Evolutionary conservation across 1,284 basidiomycete genomes (phyloP), one percentile per base, ranked within the genome.

Genomic region (Fomitopsis palustris): DNA sequence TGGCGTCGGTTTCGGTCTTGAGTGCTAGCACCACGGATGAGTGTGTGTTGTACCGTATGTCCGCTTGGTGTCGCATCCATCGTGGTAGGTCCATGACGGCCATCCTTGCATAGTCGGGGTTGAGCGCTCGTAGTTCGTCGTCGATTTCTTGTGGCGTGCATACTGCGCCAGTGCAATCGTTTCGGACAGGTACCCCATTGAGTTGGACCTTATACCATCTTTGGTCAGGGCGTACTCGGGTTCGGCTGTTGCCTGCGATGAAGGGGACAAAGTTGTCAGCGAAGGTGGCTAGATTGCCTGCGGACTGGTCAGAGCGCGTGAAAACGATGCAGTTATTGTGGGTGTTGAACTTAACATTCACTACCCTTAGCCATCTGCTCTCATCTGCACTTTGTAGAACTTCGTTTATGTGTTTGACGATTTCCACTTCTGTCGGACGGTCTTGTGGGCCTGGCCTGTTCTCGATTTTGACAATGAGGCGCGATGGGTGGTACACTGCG

Each of bases 31-130:
- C n/a, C n/a, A n/a, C n/a, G n/a, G n/a, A n/a, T n/a, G n/a, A n/a
- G n/a, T n/a, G n/a, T n/a, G n/a, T n/a, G n/a, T n/a, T n/a, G n/a
- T n/a, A n/a, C n/a, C n/a, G n/a, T n/a, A n/a, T n/a, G n/a, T n/a
- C n/a, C n/a, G n/a, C n/a, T n/a, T n/a, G n/a, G n/a, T n/a, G n/a
- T n/a, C n/a, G n/a, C n/a, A n/a, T n/a, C n/a, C n/a, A n/a, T n/a
- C n/a, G 16, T 51, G 55, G 55, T 6, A 39, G 25, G 19, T 45
- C 39, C 5, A 7, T 12, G 4, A 56, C 35, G 9, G 21, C 39
- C 39, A 56, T 56, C 19, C 35, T 29, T 10, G 54, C 54, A 33
- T 45, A 47, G 29, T 56, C 41, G 1, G 54, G 54, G 54, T 56
- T 56, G 41, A 25, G 8, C 4, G 10, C 41, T 12, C 27, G n/a